Base-by-base conservation (phyloP, 371 early-diverging fungal species). In the Circinella minor region DNA sequence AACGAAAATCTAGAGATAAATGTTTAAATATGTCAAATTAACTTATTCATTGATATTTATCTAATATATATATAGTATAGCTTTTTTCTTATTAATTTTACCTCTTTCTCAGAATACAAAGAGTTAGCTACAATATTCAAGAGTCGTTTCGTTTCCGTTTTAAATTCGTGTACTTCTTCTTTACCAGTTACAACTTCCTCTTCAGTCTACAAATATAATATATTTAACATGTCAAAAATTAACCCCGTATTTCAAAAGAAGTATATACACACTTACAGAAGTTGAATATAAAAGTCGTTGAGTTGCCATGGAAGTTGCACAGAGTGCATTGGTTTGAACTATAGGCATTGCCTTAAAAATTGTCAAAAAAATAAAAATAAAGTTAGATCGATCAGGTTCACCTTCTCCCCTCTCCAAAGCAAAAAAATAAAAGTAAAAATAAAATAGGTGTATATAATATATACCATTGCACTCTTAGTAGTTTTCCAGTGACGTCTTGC, bases 31-130 rank as follows among this genome's bases (percentile, higher is more conserved):
- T 34, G 11, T 36, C 57, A 57, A 57, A 27, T 27, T 27, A 27
- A 27, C 27, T 27, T 27, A 27, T 27, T 27, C 27, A 27, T 27
- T 27, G 27, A 27, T 27, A 27, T 27, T 27, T 27, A 27, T 34
- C 20, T 34, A 43, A 13, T 39, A 6, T 39, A 39, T 39, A 39
- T 43, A 9, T 43, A 43, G 6, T 43, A 43, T 11, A 43, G 51
- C 15, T 51, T 51, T 15, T 17, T 62, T n/a, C 13, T 17, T 48
- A 39, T n/a, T 13, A 14, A 5, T 51, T 61, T 61, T n/a, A 92
- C 92, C 75, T 95, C 94, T 74, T 94, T 93, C 78, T 94, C 93
- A 46, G 95, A 95, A 78, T 95, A 95, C 55, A 95, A 86, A 17
- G 93, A 93, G 70, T 95, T 91, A 48, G 95, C 93, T 14, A 95